A percentile compares a stretch with the other conserved stretches of the same genome.
Evolutionary conservation across 2,329 filamentous ascomycete genomes (phyloP).

Genomic region (Fonsecaea monophora): DNA sequence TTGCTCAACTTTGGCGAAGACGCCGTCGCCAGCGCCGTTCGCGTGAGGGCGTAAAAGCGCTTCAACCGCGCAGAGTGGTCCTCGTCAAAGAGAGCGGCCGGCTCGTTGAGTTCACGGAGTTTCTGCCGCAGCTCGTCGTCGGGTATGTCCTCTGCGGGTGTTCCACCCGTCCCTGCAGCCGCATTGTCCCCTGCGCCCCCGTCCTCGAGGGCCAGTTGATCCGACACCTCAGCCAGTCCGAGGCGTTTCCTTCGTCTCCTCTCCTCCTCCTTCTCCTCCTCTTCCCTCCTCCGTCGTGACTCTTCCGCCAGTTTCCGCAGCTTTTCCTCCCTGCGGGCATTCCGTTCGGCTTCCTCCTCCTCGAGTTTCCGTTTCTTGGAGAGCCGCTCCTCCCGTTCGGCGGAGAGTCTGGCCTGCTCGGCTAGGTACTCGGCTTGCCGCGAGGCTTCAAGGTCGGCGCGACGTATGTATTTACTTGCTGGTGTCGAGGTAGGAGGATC

Average conservation of each 20-base stretch:
- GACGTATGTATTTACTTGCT: slow-evolving; percentile 75
- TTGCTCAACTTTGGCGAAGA: slow-evolving; percentile 56
- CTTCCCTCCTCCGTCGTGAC: slow-evolving; percentile 71
- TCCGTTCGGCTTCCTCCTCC: slow-evolving; percentile 78
- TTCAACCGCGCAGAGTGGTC: slow-evolving; percentile 71
- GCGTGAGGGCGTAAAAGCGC: slow-evolving; percentile 70
- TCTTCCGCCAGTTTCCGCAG: slow-evolving; percentile 81
- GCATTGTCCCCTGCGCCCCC: slow-evolving; percentile 40
- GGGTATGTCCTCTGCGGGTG: slow-evolving; percentile 27
- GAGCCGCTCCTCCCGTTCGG: slow-evolving; percentile 71
- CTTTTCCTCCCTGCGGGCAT: slow-evolving; percentile 78
- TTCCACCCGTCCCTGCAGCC: slow-evolving; percentile 59
- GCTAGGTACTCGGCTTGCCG: slow-evolving; percentile 79
- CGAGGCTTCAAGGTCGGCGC: slow-evolving; percentile 83
- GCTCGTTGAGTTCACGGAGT: slow-evolving; percentile 75
- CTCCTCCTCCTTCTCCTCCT: slow-evolving; percentile 76
- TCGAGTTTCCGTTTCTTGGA: slow-evolving; percentile 86
- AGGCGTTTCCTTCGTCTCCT: slow-evolving; percentile 74
- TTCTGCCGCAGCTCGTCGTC: slow-evolving; percentile 70
- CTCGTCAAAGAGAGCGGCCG: slow-evolving; percentile 81
- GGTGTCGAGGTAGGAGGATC: slow-evolving; percentile 50
- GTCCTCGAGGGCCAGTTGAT: slow-evolving; percentile 43
- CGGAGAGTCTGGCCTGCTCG: slow-evolving; percentile 77
- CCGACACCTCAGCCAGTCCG: slow-evolving; percentile 75
- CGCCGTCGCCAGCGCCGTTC: slow-evolving; percentile 39